These are phyloP conservation scores for Aegilops bicornis DNA, from an alignment of 176 grass and related monocot species.

Conservation along the genomic window DNA sequence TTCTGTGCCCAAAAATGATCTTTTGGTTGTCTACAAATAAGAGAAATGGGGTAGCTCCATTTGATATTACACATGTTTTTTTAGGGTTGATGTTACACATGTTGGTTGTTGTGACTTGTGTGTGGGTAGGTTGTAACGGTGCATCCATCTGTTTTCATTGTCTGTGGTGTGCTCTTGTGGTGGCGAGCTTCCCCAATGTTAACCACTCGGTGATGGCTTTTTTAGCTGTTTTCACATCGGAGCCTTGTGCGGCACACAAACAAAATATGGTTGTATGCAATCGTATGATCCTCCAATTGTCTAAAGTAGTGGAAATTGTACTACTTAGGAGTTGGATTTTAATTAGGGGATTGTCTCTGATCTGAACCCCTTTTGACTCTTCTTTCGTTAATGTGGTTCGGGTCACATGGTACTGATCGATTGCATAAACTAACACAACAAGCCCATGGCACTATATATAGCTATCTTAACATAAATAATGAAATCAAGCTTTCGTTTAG, in stretches of 20 bases:
- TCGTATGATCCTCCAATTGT: not conserved
- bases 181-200: not conserved
- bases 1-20: not conserved
- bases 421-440: not conserved
- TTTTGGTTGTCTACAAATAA: not conserved
- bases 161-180: not conserved
- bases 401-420: slow-evolving; percentile 27
- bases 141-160: too few species aligned
- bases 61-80: too few species aligned
- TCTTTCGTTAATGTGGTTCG: slow-evolving; percentile 6
- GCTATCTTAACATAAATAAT: not conserved
- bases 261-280: not conserved
- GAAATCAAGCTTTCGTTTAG: not conserved
- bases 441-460: slow-evolving; percentile 7
- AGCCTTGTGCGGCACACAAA: not conserved
- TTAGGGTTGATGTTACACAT: too few species aligned
- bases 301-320: not conserved
- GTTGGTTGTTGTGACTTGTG: too few species aligned
- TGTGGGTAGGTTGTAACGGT: too few species aligned
- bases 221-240: not conserved
- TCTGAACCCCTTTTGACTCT: not conserved
- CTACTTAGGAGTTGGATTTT: not conserved
- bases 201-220: not conserved
- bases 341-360: not conserved
- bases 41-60: not conserved